Conservation (phyloP, 140 eudicot species). For the Bidens hawaiensis region DNA sequence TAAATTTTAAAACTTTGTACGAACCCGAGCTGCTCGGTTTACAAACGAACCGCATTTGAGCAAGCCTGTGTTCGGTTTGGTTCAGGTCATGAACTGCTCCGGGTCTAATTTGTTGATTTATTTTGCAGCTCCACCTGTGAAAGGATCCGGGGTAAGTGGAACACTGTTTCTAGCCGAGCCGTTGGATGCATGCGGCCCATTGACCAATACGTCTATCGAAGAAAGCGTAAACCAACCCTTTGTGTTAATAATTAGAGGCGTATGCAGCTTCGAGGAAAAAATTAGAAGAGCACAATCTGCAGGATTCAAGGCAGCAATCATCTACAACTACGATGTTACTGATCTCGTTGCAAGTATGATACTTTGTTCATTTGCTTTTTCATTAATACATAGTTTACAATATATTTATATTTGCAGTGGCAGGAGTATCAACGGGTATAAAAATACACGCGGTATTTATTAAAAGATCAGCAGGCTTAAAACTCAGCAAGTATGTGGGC, state of each 20-base stretch:
- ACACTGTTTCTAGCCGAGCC: constrained; percentile 73
- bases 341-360: constrained; percentile 89
- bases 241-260: constrained; percentile 77
- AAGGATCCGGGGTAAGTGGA: constrained; percentile 63
- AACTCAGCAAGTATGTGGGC: constrained; percentile 51
- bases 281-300: constrained; percentile 88
- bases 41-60: no score
- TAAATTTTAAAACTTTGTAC: no score
- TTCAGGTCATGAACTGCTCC: no score
- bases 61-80: no score
- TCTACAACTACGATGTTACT: constrained; percentile 57
- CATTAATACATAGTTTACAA: neutral
- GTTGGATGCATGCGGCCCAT: constrained; percentile 61
- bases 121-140: constrained; percentile 68
- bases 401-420: constrained; percentile 54
- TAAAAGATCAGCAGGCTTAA: constrained; percentile 58
- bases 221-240: constrained; percentile 37
- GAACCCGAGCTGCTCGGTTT: no score
- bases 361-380: constrained; percentile 13
- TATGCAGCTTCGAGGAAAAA: constrained; percentile 91
- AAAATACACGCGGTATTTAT: constrained; percentile 73
- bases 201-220: constrained; percentile 39
- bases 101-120: no score
- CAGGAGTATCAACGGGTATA: constrained; percentile 78
- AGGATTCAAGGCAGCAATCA: constrained; percentile 77